phyloP scores from a whole-genome alignment of 1,284 basidiomycete species.

The Microbotryomycetes sp. region DNA sequence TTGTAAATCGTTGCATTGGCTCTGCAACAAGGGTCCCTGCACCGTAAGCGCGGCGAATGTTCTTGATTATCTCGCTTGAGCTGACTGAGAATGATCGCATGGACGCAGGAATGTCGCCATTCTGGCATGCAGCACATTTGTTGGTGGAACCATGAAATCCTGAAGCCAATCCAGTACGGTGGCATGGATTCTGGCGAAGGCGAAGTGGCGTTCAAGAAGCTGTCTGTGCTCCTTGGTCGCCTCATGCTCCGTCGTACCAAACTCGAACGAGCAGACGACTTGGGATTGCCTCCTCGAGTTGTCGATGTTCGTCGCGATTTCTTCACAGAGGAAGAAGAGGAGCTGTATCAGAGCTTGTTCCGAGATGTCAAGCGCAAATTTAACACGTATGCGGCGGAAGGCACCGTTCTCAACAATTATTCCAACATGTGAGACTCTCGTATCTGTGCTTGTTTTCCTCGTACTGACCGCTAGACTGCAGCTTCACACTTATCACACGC shows the following conservation, averaged over 20 bases:
- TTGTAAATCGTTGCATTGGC: conserved; percentile 87
- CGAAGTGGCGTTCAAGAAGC: conserved; percentile 75
- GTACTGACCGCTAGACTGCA: conserved; percentile 37
- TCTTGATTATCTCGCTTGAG: neutral
- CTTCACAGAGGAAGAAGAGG: conserved; percentile 92
- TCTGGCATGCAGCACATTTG: conserved; percentile 70
- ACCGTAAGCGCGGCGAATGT: conserved; percentile 63
- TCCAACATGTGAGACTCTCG: conserved; percentile 59
- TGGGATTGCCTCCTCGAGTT: conserved; percentile 90
- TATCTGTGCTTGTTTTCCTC: conserved; percentile 46
- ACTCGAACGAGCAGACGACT: conserved; percentile 90
- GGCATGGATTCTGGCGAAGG: conserved; percentile 58
- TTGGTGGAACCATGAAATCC: conserved; percentile 83
- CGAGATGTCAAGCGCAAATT: conserved; percentile 89
- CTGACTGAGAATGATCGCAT: neutral
- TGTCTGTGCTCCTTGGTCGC: conserved; percentile 76
- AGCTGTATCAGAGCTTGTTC: conserved; percentile 81
- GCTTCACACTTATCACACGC: conserved; percentile 45
- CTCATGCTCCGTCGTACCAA: conserved; percentile 82
- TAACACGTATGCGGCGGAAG: conserved; percentile 78
- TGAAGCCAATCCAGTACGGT: conserved; percentile 84
- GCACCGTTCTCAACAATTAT: conserved; percentile 70
- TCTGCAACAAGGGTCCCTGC: conserved; percentile 72
- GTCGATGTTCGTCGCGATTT: conserved; percentile 83
- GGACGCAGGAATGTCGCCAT: conserved; percentile 19